Evolutionary conservation across 176 grass and related monocot genomes (phyloP).

Genomic region (Panicum miliaceum): DNA sequence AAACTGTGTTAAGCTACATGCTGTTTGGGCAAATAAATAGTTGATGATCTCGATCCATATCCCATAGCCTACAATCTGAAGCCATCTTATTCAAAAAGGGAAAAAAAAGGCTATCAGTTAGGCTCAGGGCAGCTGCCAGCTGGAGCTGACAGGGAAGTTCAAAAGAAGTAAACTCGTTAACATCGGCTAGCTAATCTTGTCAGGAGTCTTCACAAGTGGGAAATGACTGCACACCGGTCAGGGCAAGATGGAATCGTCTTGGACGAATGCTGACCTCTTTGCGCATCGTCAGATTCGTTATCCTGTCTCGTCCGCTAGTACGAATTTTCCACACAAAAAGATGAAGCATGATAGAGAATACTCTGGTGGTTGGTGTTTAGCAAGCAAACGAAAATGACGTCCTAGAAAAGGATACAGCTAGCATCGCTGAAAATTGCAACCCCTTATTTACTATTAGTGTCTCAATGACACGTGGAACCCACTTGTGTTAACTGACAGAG

Average conservation of each 20-base stretch:
- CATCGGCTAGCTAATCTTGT: neutral
- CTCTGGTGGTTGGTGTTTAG: neutral
- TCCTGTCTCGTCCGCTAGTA: slow-evolving; percentile 4
- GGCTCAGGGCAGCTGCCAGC: neutral
- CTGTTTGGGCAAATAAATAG: too few relatives aligned
- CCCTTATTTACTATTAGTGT: neutral
- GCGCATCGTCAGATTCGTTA: neutral
- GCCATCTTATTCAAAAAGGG: too few relatives aligned
- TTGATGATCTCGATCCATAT: too few relatives aligned
- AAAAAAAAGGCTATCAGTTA: neutral
- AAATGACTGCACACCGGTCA: slow-evolving; percentile 18
- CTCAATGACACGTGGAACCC: neutral
- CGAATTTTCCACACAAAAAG: neutral
- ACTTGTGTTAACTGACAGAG: too few relatives aligned
- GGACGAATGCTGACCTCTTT: slow-evolving; percentile 19
- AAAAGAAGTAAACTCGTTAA: neutral
- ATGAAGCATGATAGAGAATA: neutral
- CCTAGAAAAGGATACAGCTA: neutral
- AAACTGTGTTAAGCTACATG: too few relatives aligned
- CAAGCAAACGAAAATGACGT: neutral
- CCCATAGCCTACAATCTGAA: too few relatives aligned
- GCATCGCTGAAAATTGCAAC: neutral
- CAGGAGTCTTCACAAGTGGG: neutral
- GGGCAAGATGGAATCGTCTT: neutral
- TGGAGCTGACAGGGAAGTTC: neutral